Evolutionary conservation across 2,329 filamentous ascomycete genomes (phyloP), one percentile per base, ranked within the genome.

Genomic region (Rutstroemia sp.): DNA sequence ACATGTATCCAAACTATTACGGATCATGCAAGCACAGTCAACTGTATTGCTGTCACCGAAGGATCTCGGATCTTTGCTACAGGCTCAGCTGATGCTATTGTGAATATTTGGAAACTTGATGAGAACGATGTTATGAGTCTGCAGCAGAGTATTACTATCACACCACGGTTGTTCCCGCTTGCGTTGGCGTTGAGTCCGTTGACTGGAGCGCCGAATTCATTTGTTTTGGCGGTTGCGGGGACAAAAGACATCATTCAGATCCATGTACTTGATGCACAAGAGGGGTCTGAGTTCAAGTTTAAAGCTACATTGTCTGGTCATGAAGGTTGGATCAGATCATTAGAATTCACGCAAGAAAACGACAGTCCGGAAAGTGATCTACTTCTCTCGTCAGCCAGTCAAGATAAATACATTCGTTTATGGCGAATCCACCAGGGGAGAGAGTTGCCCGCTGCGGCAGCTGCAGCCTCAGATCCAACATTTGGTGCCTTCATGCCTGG

Each of bases 391-490:
- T 97, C 92, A 10, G 92, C 92, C 21, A 97, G 92, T 69, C 94
- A 99, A 71, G 94, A 99, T 72, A 96, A 95, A 73, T 99, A 97
- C 67, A 86, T 97, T 58, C 87, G 94, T 42, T 80, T 99, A 38
- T 99, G 94, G 94, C 83, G 92, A 57, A 74, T 99, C 38, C 88
- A 88, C 61, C 76, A 81, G 59, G 89, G 89, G 37, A 79, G 80
- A 57, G 81, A 84, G 37, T 73, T 88, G 1, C 83, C 85, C 1
- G 73, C 77, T 0, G 75, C 79, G 50, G 79, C 78, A 41, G 75
- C 73, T 6, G 75, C 78, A 1, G 73, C 81, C 10, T 30, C 27
- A 30, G 83, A 87, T 58, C 78, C 82, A 2, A 73, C 79, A 19
- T 65, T 78, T 5, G 83, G 81, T 14, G 78, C 79, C 7, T 79